Evolutionary conservation across 2,329 filamentous ascomycete species (phyloP).

Genomic region (Aspergillus sp.): DNA sequence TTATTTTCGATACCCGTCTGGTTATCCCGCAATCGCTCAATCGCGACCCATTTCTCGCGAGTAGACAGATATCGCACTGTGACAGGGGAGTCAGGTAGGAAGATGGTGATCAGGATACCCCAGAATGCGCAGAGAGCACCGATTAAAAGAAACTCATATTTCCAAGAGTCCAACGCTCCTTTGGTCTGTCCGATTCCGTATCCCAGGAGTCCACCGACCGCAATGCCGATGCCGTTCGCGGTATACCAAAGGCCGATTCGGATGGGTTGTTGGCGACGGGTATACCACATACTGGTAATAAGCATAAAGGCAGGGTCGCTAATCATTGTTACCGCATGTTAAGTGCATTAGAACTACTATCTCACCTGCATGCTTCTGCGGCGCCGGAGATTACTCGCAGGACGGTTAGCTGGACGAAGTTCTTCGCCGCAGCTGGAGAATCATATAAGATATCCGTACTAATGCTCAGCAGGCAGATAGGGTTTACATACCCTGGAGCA

Average conservation of each 20-base stretch:
- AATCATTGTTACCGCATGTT: neutral
- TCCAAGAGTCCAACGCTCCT: slow-evolving; percentile 15
- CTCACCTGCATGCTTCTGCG: slow-evolving; percentile 36
- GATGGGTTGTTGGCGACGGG: slow-evolving; percentile 15
- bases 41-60: slow-evolving; percentile 25
- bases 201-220: slow-evolving; percentile 30
- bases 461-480: no score
- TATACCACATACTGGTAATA: slow-evolving; percentile 27
- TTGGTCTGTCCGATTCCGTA: slow-evolving; percentile 21
- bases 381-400: slow-evolving; percentile 48
- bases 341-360: neutral
- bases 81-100: slow-evolving; percentile 29
- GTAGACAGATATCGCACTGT: slow-evolving; percentile 26
- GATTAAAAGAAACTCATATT: slow-evolving; percentile 23
- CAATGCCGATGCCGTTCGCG: slow-evolving; percentile 36
- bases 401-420: slow-evolving; percentile 43
- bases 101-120: slow-evolving; percentile 19
- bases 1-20: slow-evolving; percentile 8
- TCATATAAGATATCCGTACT: neutral
- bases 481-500: slow-evolving; percentile 3
- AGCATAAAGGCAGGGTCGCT: slow-evolving; percentile 48
- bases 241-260: slow-evolving; percentile 23
- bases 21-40: slow-evolving; percentile 14
- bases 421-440: slow-evolving; percentile 36
- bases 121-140: slow-evolving; percentile 22